A percentile compares a stretch with the other conserved stretches of the same genome.
Conservation (phyloP, 225 moss, liverwort and hornwort species). For the Pseudoscleropodium purum region DNA sequence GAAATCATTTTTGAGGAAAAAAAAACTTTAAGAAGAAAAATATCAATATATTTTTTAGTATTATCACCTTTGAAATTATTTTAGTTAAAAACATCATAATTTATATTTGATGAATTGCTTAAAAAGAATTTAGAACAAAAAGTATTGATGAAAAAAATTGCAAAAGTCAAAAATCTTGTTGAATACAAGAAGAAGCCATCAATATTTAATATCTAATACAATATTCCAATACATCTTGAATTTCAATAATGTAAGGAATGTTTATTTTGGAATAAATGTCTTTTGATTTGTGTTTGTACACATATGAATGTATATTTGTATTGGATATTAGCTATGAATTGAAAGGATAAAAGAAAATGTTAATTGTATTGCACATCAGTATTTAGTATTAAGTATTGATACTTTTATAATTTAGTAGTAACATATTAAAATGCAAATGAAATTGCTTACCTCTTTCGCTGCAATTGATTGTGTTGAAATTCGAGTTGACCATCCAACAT, state of each 20-base stretch:
- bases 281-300: neutral
- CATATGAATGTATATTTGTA: too few species aligned
- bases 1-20: neutral
- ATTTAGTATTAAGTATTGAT: neutral
- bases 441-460: slow-evolving; percentile 38
- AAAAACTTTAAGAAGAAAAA: neutral
- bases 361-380: neutral
- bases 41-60: neutral
- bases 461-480: slow-evolving; percentile 38
- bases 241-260: rapidly evolving
- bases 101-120: neutral
- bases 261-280: too few species aligned
- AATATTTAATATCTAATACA: neutral
- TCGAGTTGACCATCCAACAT: slow-evolving; percentile 22
- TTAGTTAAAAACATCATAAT: neutral
- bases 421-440: neutral
- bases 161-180: neutral
- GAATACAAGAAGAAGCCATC: neutral
- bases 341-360: neutral
- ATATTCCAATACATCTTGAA: neutral
- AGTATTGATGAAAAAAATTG: neutral
- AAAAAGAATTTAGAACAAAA: neutral
- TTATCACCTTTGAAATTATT: neutral
- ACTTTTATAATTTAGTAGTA: too few species aligned
- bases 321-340: neutral